Conservation (phyloP, 768 basidiomycete genomes). For the Baorangia bicolor region DNA sequence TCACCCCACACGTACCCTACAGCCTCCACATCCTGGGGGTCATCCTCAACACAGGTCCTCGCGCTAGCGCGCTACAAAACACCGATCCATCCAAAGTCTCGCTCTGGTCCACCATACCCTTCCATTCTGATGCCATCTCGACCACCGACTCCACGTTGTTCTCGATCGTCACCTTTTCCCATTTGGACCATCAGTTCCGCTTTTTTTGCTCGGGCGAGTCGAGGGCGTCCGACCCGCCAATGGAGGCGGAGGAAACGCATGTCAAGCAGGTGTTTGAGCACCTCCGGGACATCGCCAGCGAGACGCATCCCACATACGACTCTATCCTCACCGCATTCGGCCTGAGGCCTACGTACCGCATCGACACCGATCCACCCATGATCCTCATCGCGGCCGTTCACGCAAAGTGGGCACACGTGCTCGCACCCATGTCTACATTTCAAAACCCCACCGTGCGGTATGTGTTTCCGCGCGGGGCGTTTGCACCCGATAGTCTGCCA, state of each 20-base stretch:
- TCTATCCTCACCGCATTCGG: neutral
- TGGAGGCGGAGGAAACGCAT: slow-evolving; percentile 12
- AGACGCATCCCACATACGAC: slow-evolving; percentile 6
- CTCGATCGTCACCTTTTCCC: slow-evolving; percentile 20
- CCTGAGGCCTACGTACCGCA: neutral
- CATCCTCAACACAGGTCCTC: slow-evolving; percentile 19
- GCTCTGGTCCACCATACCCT: slow-evolving; percentile 21
- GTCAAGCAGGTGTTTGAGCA: slow-evolving; percentile 12
- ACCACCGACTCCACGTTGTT: slow-evolving; percentile 6
- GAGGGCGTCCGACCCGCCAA: neutral
- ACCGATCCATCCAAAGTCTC: slow-evolving; percentile 15
- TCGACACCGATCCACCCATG: slow-evolving; percentile 10
- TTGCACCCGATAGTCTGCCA: neutral
- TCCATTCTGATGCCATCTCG: neutral
- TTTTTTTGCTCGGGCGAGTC: slow-evolving; percentile 21
- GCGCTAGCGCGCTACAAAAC: slow-evolving; percentile 8
- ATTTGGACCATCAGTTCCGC: slow-evolving; percentile 8
- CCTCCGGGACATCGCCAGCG: slow-evolving; percentile 3
- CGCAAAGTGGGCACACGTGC: slow-evolving; percentile 8
- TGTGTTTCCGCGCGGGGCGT: neutral
- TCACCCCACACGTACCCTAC: slow-evolving; percentile 13
- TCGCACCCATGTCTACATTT: slow-evolving; percentile 5
- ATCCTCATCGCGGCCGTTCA: slow-evolving; percentile 6
- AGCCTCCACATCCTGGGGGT: slow-evolving; percentile 16
- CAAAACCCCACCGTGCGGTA: slow-evolving; percentile 4